Conservation (phyloP, 2,329 filamentous ascomycete species). For the Cladorrhinum sp. region DNA sequence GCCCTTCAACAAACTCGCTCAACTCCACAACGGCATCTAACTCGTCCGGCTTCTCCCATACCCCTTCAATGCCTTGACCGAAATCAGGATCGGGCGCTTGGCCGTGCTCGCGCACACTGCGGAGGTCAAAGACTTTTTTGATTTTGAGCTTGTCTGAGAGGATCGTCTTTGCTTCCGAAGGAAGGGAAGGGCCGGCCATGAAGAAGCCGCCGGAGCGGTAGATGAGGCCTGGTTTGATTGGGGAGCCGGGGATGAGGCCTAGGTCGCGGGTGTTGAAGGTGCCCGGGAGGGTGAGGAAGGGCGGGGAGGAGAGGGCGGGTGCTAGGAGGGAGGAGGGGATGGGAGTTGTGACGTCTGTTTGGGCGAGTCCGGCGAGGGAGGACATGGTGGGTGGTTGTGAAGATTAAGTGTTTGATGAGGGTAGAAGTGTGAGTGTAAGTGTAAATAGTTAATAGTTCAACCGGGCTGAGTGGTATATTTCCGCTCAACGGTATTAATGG, state of each 20-base stretch:
- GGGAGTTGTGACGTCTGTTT: constrained; percentile 40
- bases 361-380: constrained; percentile 38
- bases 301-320: constrained; percentile 39
- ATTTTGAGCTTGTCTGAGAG: constrained; percentile 39
- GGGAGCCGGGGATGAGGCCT: constrained; percentile 38
- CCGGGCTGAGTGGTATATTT: too few relatives aligned
- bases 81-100: constrained; percentile 43
- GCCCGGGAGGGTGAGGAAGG: constrained; percentile 45
- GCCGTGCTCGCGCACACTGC: constrained; percentile 43
- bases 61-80: constrained; percentile 40
- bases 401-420: not conserved
- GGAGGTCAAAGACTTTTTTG: constrained; percentile 50
- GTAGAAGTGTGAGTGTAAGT: not conserved
- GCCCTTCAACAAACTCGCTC: constrained; percentile 42
- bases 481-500: too few relatives aligned
- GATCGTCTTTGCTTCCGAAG: constrained; percentile 36
- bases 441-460: too few relatives aligned
- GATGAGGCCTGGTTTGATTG: constrained; percentile 40
- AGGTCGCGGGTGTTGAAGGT: constrained; percentile 53
- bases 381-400: not conserved
- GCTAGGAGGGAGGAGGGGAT: constrained; percentile 30
- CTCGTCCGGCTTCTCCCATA: constrained; percentile 40
- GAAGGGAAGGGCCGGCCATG: constrained; percentile 27
- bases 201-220: constrained; percentile 48
- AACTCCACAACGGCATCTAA: constrained; percentile 39